Evolutionary conservation across 441 rosid species (phyloP).

Genomic region (Aleurites moluccanus): DNA sequence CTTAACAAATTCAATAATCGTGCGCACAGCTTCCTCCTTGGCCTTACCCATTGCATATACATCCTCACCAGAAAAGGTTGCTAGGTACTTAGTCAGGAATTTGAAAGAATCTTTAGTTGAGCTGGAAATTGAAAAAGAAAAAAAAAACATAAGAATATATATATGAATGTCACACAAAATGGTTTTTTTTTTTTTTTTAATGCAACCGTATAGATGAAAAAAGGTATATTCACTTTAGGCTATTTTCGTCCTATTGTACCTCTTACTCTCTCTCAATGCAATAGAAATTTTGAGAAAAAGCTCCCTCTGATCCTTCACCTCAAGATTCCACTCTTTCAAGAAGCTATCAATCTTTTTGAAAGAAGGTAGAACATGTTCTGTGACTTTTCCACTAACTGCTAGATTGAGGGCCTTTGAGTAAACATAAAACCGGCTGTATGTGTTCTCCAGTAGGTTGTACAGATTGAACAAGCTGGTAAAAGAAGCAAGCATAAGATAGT

Average conservation of each 20-base stretch:
- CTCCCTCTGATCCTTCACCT: slow-evolving; percentile 71
- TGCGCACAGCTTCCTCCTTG: slow-evolving; percentile 84
- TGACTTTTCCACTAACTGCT: slow-evolving; percentile 78
- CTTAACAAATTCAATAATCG: slow-evolving; percentile 82
- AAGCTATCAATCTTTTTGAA: slow-evolving; percentile 75
- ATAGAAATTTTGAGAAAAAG: slow-evolving; percentile 76
- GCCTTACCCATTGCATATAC: slow-evolving; percentile 60
- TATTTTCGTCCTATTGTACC: slow-evolving; percentile 41
- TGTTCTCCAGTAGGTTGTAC: slow-evolving; percentile 76
- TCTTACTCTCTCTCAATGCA: slow-evolving; percentile 73
- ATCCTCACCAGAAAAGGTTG: slow-evolving; percentile 85
- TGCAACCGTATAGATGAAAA: neutral
- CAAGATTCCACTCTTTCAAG: slow-evolving; percentile 96
- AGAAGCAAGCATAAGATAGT: slow-evolving; percentile 27
- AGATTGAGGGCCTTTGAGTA: slow-evolving; percentile 75
- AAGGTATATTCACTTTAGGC: neutral
- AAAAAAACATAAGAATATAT: neutral
- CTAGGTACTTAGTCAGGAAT: slow-evolving; percentile 83
- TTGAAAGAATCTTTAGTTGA: slow-evolving; percentile 68
- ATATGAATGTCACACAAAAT: neutral
- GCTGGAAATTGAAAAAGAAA: slow-evolving; percentile 66
- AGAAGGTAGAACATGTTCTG: slow-evolving; percentile 69
- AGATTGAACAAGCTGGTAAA: slow-evolving; percentile 89
- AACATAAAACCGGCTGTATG: slow-evolving; percentile 73
- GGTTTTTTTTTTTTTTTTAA: neutral